A percentile compares a stretch with the other conserved stretches of the same genome.
phyloP scores from a whole-genome alignment of 306 rosid genomes.

The Inga leiocalycina region DNA sequence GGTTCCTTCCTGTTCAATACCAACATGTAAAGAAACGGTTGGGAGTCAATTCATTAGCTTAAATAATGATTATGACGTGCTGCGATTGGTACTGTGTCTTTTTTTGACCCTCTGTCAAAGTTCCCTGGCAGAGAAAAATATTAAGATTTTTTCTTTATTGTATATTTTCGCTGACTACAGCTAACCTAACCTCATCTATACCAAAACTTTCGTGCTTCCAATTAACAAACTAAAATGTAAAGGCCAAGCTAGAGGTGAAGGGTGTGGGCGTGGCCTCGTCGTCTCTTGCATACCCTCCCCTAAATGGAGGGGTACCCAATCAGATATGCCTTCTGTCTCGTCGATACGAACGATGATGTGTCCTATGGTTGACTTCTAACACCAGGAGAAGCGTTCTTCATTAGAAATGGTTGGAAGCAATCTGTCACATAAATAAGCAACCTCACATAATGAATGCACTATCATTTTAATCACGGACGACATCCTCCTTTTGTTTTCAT shows the following conservation, averaged over 20 bases:
- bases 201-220: neutral
- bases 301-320: constrained; percentile 5
- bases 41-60: constrained; percentile 15
- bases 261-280: neutral
- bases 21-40: neutral
- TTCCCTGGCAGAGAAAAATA: constrained; percentile 1
- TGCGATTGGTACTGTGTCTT: constrained; percentile 18
- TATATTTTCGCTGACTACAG: constrained; percentile 15
- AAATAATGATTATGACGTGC: constrained; percentile 12
- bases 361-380: constrained; percentile 28
- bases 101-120: constrained; percentile 42
- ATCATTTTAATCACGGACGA: neutral
- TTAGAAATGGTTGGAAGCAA: neutral
- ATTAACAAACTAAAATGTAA: too few species aligned
- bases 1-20: constrained; percentile 7
- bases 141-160: neutral
- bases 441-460: neutral
- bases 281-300: neutral
- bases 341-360: constrained; percentile 20
- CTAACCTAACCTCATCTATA: constrained; percentile 22
- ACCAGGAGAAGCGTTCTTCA: neutral
- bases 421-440: neutral
- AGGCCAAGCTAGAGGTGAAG: neutral
- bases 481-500: neutral
- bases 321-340: constrained; percentile 1